Conservation (phyloP, 2,329 filamentous ascomycete genomes). For the Teratosphaeriaceae sp. region DNA sequence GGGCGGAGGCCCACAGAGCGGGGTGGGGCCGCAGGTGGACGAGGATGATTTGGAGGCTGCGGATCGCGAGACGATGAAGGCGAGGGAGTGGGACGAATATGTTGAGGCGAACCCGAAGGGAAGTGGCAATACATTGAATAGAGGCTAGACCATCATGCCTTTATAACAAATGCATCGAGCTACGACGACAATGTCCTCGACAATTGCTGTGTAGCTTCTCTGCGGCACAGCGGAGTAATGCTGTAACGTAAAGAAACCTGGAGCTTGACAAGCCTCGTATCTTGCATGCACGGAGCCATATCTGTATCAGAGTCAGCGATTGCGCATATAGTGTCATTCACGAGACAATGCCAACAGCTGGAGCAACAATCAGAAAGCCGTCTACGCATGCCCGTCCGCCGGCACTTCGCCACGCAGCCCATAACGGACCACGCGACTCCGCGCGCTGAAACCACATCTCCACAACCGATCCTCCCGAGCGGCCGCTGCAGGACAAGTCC, state of each 20-base stretch:
- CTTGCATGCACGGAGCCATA: too few relatives aligned
- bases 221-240: too few relatives aligned
- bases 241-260: too few relatives aligned
- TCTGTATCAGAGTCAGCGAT: not conserved
- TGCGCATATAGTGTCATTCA: not conserved
- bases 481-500: constrained; percentile 9
- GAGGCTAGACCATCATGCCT: constrained; percentile 48
- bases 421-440: constrained; percentile 28
- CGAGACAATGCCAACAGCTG: not conserved
- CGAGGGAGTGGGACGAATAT: constrained; percentile 91
- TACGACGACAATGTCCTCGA: too few relatives aligned
- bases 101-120: constrained; percentile 83
- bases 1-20: constrained; percentile 73
- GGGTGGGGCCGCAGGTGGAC: constrained; percentile 63
- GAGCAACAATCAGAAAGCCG: constrained; percentile 29
- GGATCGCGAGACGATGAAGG: constrained; percentile 88
- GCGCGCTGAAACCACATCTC: constrained; percentile 33
- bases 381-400: constrained; percentile 32
- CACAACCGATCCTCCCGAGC: constrained; percentile 34
- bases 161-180: not conserved
- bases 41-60: constrained; percentile 87
- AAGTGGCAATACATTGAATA: constrained; percentile 75
- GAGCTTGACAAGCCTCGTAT: too few relatives aligned
- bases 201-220: too few relatives aligned
- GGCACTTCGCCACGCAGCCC: constrained; percentile 27